Evolutionary conservation across 208 protist species (phyloP), one percentile per base, ranked within the genome.

Genomic region (Leishmania gerbilli): DNA sequence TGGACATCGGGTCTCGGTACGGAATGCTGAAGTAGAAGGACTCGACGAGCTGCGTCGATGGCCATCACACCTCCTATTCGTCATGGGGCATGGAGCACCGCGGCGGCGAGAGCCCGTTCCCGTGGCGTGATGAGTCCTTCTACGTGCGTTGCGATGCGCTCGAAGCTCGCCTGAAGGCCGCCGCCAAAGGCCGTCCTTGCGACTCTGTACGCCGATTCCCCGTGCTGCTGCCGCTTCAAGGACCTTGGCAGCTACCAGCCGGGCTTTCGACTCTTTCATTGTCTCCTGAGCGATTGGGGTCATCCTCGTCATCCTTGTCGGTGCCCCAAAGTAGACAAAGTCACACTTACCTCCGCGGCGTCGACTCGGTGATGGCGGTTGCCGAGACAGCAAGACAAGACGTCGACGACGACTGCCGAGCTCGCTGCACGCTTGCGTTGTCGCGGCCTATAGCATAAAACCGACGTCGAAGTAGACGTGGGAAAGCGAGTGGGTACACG

Each of bases 181-280:
- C 71, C 87, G 27, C 83, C 83, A 9, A 87, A 76, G 62, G 68
- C 82, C 15, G 79, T 69, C 45, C 56, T 89, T 42, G 72, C 77
- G 1, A 83, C 82, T 81, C 77, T 87, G 40, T 89, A 87, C 80
- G 55, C 87, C 78, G 81, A 85, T 83, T 76, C 83, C 68, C 82
- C 80, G 71, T 87, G 86, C 82, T 71, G 77, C 49, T 15, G 58
- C 37, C 71, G 71, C 68, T 85, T 83, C 68, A 78, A 69, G 64
- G 75, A 83, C 56, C 13, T 74, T 49, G 80, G 76, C 83, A 77
- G 64, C 58, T 89, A 82, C 75, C 79, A 74, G 47, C 69, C 80
- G 9, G 77, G 83, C 79, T 89, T 89, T 62, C 42, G 51, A 77
- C 47, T 89, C 84, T 71, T 82, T 89, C 45, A 75, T 89, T 40